Evolutionary conservation across 495 filamentous ascomycete genomes (phyloP).

Genomic region (Neurospora sp.): DNA sequence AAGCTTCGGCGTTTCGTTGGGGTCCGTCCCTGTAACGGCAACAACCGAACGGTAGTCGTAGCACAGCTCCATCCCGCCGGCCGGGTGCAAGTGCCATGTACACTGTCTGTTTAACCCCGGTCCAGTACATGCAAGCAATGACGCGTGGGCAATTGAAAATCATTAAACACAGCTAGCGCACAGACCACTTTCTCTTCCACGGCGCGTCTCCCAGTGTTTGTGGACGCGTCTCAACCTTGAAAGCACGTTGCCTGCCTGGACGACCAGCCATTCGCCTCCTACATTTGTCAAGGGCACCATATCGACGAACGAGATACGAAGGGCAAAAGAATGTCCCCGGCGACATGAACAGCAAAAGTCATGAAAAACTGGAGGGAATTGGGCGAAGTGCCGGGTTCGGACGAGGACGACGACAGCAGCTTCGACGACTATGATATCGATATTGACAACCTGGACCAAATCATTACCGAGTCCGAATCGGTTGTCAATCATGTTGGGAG

Average conservation of each 20-base stretch:
- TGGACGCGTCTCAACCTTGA: background rate
- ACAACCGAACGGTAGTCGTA: background rate
- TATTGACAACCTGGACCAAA: slow-evolving; percentile 1
- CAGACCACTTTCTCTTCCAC: background rate
- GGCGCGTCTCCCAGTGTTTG: background rate
- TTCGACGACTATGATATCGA: slow-evolving; percentile 32
- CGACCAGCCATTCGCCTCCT: background rate
- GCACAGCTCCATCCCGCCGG: background rate
- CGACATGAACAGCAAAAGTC: slow-evolving; percentile 18
- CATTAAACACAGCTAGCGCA: background rate
- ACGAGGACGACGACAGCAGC: slow-evolving; percentile 38
- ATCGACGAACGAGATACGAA: slow-evolving; percentile 1
- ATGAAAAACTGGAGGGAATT: slow-evolving; percentile 50
- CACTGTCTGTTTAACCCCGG: background rate
- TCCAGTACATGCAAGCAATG: background rate
- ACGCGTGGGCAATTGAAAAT: background rate
- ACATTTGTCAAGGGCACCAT: background rate
- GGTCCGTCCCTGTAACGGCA: background rate
- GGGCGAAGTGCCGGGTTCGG: slow-evolving; percentile 49
- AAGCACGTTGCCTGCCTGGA: background rate
- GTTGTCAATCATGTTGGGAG: background rate
- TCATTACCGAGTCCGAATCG: background rate
- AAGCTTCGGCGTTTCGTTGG: background rate
- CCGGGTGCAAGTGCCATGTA: background rate
- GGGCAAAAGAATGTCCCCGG: slow-evolving; percentile 9